A percentile compares a stretch with the other conserved stretches of the same genome.
Evolutionary conservation across 2,329 filamentous ascomycete genomes (phyloP).

Genomic region (Claviceps purpurea): DNA sequence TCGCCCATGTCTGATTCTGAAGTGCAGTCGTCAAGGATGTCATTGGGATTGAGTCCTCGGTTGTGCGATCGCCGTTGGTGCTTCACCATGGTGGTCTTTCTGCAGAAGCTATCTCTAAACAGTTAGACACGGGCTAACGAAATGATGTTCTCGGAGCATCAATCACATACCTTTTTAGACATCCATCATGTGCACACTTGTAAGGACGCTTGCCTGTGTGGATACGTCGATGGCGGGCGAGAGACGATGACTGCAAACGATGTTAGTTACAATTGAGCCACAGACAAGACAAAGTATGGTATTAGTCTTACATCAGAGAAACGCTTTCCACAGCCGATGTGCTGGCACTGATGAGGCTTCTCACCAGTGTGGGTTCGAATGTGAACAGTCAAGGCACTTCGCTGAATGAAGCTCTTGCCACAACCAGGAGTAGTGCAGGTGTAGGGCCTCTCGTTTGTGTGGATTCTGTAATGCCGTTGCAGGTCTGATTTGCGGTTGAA

Average conservation of each 20-base stretch:
- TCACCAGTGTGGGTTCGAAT: slow-evolving; percentile 59
- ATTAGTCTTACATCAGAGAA: slow-evolving; percentile 52
- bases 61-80: slow-evolving; percentile 50
- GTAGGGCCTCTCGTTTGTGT: slow-evolving; percentile 58
- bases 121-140: not conserved
- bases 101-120: slow-evolving; percentile 44
- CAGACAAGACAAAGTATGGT: not conserved
- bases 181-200: slow-evolving; percentile 47
- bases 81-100: slow-evolving; percentile 60
- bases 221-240: slow-evolving; percentile 51
- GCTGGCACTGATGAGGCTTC: slow-evolving; percentile 57
- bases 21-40: slow-evolving; percentile 38
- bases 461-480: slow-evolving; percentile 56
- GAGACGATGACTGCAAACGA: slow-evolving; percentile 42
- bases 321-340: slow-evolving; percentile 51
- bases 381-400: slow-evolving; percentile 57
- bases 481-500: slow-evolving; percentile 62
- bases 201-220: slow-evolving; percentile 56
- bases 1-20: slow-evolving; percentile 46
- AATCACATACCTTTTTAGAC: slow-evolving; percentile 40
- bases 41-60: slow-evolving; percentile 41
- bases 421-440: slow-evolving; percentile 46
- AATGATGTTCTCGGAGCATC: not conserved
- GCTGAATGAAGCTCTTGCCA: slow-evolving; percentile 58
- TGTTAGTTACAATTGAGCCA: slow-evolving; percentile 4